Percentiles rank a stretch among this genome's conserved stretches.
These are phyloP conservation scores for Blakeslea trispora DNA, from an alignment of 371 early-diverging fungal species.

Conservation along the genomic window DNA sequence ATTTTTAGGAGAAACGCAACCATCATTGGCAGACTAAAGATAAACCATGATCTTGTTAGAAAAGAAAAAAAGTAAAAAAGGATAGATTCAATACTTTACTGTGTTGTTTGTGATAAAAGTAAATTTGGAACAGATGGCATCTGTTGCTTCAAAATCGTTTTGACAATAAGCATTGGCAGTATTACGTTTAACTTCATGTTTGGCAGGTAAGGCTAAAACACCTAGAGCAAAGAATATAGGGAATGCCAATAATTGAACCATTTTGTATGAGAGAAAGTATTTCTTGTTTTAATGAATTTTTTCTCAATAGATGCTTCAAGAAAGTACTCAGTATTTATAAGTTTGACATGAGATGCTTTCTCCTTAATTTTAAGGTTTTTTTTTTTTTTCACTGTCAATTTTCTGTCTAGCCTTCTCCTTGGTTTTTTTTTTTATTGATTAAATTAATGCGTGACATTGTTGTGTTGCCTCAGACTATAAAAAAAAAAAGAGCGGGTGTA, in stretches of 20 bases:
- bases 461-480: background rate
- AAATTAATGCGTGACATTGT: background rate
- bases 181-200: slow-evolving; percentile 1
- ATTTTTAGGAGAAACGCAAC: slow-evolving; percentile 24
- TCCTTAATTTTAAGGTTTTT: too few species aligned
- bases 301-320: background rate
- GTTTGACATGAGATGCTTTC: background rate
- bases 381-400: too few species aligned
- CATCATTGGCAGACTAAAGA: slow-evolving; percentile 17
- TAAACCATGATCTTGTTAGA: background rate
- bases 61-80: background rate
- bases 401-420: background rate
- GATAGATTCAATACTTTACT: slow-evolving; percentile 6
- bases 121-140: slow-evolving; percentile 24
- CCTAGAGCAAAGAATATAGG: slow-evolving; percentile 4
- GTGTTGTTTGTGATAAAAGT: slow-evolving; percentile 21
- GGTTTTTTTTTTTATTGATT: too few species aligned
- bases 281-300: background rate
- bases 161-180: slow-evolving; percentile 18
- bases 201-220: background rate
- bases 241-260: slow-evolving; percentile 5
- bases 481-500: too few species aligned
- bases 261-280: background rate
- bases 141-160: slow-evolving; percentile 6
- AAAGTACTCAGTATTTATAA: background rate